Evolutionary conservation across 495 filamentous ascomycete species (phyloP).

Genomic region (Glarea lozoyensis): DNA sequence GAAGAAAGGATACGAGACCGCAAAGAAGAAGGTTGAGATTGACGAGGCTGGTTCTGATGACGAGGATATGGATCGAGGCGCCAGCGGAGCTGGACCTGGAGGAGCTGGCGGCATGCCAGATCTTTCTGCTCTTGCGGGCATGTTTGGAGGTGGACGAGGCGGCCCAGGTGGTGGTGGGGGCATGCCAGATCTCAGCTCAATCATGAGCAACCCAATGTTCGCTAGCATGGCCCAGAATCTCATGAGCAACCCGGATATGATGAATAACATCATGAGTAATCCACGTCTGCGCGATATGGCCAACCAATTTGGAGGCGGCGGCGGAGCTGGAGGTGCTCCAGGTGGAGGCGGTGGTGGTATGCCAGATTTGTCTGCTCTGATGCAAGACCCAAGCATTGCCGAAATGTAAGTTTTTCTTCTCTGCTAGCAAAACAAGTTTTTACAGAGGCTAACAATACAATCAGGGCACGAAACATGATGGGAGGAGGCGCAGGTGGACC

Average conservation of each 20-base stretch:
- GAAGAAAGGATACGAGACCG: constrained; percentile 92
- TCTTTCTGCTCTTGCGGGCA: constrained; percentile 57
- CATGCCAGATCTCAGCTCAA: constrained; percentile 72
- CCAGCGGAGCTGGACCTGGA: constrained; percentile 41
- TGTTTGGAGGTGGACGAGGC: constrained; percentile 55
- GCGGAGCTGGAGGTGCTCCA: constrained; percentile 36
- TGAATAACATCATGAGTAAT: constrained; percentile 88
- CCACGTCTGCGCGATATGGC: constrained; percentile 81
- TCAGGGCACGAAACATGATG: constrained; percentile 72
- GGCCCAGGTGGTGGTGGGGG: constrained; percentile 59
- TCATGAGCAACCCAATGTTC: constrained; percentile 99
- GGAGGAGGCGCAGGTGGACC: constrained; percentile 45
- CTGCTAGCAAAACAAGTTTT: background rate
- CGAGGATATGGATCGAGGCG: constrained; percentile 27
- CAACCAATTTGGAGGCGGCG: constrained; percentile 46
- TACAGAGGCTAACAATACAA: constrained; percentile 3
- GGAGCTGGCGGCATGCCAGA: constrained; percentile 77
- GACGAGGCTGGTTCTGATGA: constrained; percentile 36
- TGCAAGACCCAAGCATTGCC: constrained; percentile 84
- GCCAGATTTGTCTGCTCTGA: constrained; percentile 69
- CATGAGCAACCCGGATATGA: constrained; percentile 89
- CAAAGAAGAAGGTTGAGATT: constrained; percentile 49
- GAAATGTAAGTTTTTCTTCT: constrained; percentile 66
- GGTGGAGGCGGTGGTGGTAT: constrained; percentile 58
- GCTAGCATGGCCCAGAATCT: constrained; percentile 90